A percentile compares a stretch with the other conserved stretches of the same genome.
Evolutionary conservation across 805 yeast genomes (phyloP).

Genomic region (Kodamaea kakaduensis): DNA sequence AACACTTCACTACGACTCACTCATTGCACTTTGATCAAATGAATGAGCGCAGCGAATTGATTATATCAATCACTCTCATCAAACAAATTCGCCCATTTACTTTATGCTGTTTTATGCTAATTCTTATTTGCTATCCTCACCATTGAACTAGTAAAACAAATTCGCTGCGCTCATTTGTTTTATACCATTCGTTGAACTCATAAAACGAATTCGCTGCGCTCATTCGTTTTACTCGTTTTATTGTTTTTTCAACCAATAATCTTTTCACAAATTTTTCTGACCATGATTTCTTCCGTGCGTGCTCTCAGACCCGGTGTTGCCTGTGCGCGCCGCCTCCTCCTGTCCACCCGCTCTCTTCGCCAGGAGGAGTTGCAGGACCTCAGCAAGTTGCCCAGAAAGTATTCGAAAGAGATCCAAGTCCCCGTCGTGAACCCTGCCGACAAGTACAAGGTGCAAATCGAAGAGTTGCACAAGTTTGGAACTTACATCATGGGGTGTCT

Average conservation of each 20-base stretch:
- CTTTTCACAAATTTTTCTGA: conserved; percentile 5
- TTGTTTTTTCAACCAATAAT: conserved; percentile 6
- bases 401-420: conserved; percentile 28
- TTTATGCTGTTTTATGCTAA: no score
- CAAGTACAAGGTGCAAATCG: conserved; percentile 58
- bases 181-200: no score
- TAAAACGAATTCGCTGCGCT: no score
- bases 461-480: conserved; percentile 78
- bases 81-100: no score
- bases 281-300: conserved; percentile 10
- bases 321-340: conserved; percentile 27
- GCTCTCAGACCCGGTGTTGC: conserved; percentile 17
- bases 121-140: no score
- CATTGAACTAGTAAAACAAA: no score
- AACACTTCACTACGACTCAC: no score
- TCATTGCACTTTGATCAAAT: no score
- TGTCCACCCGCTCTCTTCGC: conserved; percentile 6
- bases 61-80: no score
- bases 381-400: conserved; percentile 36
- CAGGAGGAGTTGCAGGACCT: conserved; percentile 31
- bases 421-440: conserved; percentile 77
- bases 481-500: conserved; percentile 69
- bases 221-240: no score
- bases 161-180: no score
- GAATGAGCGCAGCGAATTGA: no score